phyloP scores from a whole-genome alignment of 83 land plant species.

The Larix sibirica region DNA sequence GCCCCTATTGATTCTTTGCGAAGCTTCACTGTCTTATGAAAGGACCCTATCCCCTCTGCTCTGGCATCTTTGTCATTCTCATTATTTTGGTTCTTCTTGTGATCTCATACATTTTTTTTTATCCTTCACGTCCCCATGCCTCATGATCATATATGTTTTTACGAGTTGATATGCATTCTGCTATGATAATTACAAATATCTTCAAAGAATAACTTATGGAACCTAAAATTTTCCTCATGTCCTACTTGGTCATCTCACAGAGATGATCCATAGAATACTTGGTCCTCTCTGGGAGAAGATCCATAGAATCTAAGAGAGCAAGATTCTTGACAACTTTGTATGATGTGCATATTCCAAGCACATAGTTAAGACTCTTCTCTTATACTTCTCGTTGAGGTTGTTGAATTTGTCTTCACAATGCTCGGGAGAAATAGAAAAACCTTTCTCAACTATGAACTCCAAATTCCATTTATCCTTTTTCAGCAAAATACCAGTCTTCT shows the following conservation, averaged over 20 bases:
- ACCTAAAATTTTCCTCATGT: constrained; percentile 68
- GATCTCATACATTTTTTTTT: constrained; percentile 12
- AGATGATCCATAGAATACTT: constrained; percentile 38
- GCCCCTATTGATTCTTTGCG: background rate
- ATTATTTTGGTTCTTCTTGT: constrained; percentile 19
- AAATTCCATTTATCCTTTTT: constrained; percentile 55
- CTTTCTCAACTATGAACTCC: constrained; percentile 17
- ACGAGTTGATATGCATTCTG: constrained; percentile 18
- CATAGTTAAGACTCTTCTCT: constrained; percentile 41
- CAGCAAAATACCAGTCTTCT: constrained; percentile 26
- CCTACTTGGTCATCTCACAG: constrained; percentile 52
- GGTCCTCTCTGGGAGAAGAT: constrained; percentile 20
- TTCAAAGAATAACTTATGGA: constrained; percentile 70
- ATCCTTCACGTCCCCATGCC: background rate
- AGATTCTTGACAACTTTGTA: constrained; percentile 72
- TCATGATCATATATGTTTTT: constrained; percentile 20
- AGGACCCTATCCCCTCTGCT: background rate
- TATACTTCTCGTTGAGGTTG: constrained; percentile 46
- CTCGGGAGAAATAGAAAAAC: constrained; percentile 32
- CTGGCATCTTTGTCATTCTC: constrained; percentile 20
- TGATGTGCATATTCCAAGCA: constrained; percentile 36
- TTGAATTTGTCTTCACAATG: constrained; percentile 56
- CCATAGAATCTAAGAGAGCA: constrained; percentile 52
- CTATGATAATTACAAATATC: constrained; percentile 78
- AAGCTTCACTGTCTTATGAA: background rate